A percentile compares a stretch with the other conserved stretches of the same genome.
These are phyloP conservation scores for Osmozyma mogii DNA, from an alignment of 805 yeast genomes.

Conservation along the genomic window DNA sequence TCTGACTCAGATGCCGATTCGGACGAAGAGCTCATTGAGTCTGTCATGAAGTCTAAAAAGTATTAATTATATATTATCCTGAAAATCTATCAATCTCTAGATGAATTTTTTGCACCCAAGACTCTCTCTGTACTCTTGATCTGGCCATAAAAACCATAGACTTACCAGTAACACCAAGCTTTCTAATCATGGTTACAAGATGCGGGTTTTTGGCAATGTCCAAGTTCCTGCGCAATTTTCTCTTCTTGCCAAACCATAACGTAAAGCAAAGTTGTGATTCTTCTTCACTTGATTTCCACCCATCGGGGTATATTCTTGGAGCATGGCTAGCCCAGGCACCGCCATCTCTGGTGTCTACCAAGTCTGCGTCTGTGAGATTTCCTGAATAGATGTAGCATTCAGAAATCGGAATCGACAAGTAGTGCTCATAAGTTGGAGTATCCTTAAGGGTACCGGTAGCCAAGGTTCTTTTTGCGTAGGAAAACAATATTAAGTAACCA, in stretches of 20 bases:
- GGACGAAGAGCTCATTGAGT: conserved; percentile 8
- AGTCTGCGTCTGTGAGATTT: conserved; percentile 45
- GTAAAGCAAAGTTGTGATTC: conserved; percentile 73
- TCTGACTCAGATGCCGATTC: conserved; percentile 11
- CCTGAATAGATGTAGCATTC: conserved; percentile 77
- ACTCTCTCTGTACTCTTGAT: conserved; percentile 74
- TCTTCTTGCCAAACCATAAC: conserved; percentile 70
- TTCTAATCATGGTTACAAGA: conserved; percentile 36
- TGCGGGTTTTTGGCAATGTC: conserved; percentile 37
- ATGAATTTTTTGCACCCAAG: conserved; percentile 57
- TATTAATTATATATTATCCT: conserved; percentile 1
- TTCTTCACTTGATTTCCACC: conserved; percentile 77
- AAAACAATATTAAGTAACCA: conserved; percentile 55
- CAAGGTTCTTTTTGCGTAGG: conserved; percentile 39
- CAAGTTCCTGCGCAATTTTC: no score
- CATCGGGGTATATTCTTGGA: conserved; percentile 74
- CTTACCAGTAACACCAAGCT: conserved; percentile 60
- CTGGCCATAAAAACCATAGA: conserved; percentile 71
- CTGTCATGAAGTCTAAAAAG: background rate
- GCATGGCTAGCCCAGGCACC: conserved; percentile 49
- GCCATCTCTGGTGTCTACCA: conserved; percentile 38
- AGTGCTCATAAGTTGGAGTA: conserved; percentile 42
- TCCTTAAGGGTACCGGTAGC: conserved; percentile 39
- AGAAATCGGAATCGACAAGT: conserved; percentile 51
- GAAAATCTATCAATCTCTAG: conserved; percentile 39